Evolutionary conservation across 163 green algal genomes (phyloP).

Genomic region (Prototheca wickerhamii): DNA sequence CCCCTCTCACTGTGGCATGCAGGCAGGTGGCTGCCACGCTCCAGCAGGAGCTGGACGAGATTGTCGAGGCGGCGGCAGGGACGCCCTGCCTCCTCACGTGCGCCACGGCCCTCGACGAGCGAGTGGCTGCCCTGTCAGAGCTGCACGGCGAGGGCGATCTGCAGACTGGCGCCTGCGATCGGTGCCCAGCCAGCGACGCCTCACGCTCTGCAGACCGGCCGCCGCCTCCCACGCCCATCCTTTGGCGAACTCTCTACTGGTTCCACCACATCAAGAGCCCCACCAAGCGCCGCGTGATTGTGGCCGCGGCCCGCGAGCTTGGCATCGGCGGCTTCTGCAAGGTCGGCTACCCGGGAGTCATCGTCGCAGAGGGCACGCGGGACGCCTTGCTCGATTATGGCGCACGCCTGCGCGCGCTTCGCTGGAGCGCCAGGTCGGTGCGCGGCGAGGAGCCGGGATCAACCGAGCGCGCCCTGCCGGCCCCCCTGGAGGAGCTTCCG

Average conservation of each 20-base stretch:
- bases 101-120: neutral
- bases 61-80: neutral
- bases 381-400: constrained; percentile 41
- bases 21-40: neutral
- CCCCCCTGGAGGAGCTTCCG: constrained; percentile 20
- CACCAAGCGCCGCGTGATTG: constrained; percentile 48
- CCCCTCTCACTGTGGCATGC: neutral
- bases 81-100: neutral
- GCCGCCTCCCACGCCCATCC: neutral
- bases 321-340: constrained; percentile 23
- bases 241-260: constrained; percentile 19
- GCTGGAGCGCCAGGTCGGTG: constrained; percentile 49
- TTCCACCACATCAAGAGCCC: constrained; percentile 62
- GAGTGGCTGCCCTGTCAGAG: neutral
- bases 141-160: neutral
- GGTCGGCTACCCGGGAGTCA: constrained; percentile 23
- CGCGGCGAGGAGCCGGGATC: constrained; percentile 11
- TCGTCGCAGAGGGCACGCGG: constrained; percentile 7
- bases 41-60: neutral
- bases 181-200: neutral
- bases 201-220: neutral
- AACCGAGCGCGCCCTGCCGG: neutral
- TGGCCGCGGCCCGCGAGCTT: constrained; percentile 35
- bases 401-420: constrained; percentile 25
- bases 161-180: neutral